These are phyloP conservation scores for Panaeolus cyanescens DNA, from an alignment of 768 basidiomycete species.

Conservation along the genomic window DNA sequence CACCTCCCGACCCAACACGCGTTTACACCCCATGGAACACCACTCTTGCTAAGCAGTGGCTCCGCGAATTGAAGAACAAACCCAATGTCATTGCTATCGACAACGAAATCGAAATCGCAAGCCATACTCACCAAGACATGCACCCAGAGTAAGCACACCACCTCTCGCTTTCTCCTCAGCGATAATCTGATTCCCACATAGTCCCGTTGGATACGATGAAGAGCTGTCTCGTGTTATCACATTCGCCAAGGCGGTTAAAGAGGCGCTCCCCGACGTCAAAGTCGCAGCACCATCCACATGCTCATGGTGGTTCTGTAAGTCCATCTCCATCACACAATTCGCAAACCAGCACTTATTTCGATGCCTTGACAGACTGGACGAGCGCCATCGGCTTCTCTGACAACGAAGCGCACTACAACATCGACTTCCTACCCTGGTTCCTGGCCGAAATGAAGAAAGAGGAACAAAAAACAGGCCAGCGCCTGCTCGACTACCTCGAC, in stretches of 20 bases:
- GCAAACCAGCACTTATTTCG: too few relatives aligned
- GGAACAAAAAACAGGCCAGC: constrained; percentile 34
- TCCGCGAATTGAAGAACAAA: constrained; percentile 46
- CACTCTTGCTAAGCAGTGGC: constrained; percentile 43
- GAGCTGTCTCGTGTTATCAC: constrained; percentile 47
- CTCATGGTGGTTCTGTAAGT: constrained; percentile 48
- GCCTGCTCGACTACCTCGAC: constrained; percentile 56
- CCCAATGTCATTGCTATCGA: constrained; percentile 51
- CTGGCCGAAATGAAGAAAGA: constrained; percentile 46
- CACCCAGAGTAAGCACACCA: constrained; percentile 43
- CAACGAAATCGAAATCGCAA: constrained; percentile 60
- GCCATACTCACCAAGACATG: constrained; percentile 58
- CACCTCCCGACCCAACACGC: constrained; percentile 36
- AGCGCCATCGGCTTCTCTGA: constrained; percentile 48
- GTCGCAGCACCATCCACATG: constrained; percentile 51
- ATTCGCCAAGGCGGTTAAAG: constrained; percentile 43
- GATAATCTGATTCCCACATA: too few relatives aligned
- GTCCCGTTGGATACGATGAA: constrained; percentile 52
- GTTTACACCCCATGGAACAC: constrained; percentile 53
- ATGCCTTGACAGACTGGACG: constrained; percentile 60
- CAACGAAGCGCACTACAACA: constrained; percentile 50
- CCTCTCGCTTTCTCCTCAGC: not conserved
- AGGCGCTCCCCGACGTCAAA: constrained; percentile 41
- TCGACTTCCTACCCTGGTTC: constrained; percentile 61
- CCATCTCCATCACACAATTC: not conserved